Evolutionary conservation across 1,139 yeast genomes (phyloP), one percentile per base, ranked within the genome.

Genomic region (Candida tetrigidarum): DNA sequence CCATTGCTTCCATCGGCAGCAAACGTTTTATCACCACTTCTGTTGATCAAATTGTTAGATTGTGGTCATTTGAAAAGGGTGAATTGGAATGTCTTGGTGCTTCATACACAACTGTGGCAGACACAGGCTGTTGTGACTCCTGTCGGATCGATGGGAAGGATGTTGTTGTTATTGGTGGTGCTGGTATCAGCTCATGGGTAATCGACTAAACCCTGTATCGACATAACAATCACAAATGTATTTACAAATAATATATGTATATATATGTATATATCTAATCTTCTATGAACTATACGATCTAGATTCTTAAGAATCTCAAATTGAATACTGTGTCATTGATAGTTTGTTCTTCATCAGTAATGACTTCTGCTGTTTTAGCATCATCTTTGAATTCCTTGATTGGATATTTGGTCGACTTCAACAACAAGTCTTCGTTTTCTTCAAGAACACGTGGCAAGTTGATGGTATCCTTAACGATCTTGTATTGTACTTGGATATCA

Each of bases 281-380:
- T 33, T 37, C 32, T 37, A 37, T 37, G 16, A 28, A 38, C 5
- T 29, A 14, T 14, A 19, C 14, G 12, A 45, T 43, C 57, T 72
- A 80, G 51, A 86, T 60, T 64, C 76, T 83, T 64, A 92, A 80
- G 66, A 93, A 79, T 69, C 96, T 84, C 69, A 93, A 80, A 56
- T 80, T 77, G 74, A 93, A 86, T 42, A 81, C 71, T 43, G 97
- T 87, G 52, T 91, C 97, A 58, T 89, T 91, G 62, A 93, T 91
- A 53, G 80, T 71, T 63, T 91, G 96, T 60, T 91, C 96, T 71
- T 93, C 99, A 55, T 89, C 96, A 52, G 89, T 91, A 55, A 93
- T 80, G 46, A 86, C 74, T 38, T 70, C 74, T 18, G 61, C 54
- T 11, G 69, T 55, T 35, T 66, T 65, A 32, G 66, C 76, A 44